Evolutionary conservation across 768 basidiomycete genomes (phyloP), one percentile per base, ranked within the genome.

Genomic region (Gymnopilus junonius): DNA sequence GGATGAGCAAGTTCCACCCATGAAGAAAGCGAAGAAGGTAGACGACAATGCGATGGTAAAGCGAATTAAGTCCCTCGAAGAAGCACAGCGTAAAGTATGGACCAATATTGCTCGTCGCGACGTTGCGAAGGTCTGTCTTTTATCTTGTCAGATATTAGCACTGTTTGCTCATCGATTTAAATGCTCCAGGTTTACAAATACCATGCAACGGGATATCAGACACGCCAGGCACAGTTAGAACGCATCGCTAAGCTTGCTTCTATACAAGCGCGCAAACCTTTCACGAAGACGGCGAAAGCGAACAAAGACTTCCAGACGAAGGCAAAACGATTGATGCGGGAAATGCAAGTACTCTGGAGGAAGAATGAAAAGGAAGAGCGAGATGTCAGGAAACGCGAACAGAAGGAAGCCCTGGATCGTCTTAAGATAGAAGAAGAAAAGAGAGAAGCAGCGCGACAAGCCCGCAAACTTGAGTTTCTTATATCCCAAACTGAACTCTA

Each of bases 401-500:
- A 98, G 74, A 95, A 95, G 75, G 96, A 97, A 74, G 94, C 95
- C 11, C 83, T 87, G 69, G 94, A 96, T 70, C 87, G 94, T 55
- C 86, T 93, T 23, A 93, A 89, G 75, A 77, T 93, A 32, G 95
- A 97, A 75, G 95, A 97, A 74, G 95, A 97, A 77, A 93, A 89
- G 72, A 85, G 97, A 42, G 97, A 99, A 77, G 91, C 93, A 12
- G 92, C 95, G 39, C 83, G 97, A 55, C 94, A 97, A 75, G 94
- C 95, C 12, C 86, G 97, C 67, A 98, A 99, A 76, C 87, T 99
- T 25, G 97, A 99, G 79, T 99, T 99, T 79, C 82, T 99, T 76
- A 95, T 99, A 75, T 98, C 94, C 62, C 97, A 99, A 77, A 99
- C 97, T 3, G 97, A 99, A 74, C 85, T 99, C 8, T 99, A 99